Evolutionary conservation across 208 protist genomes (phyloP).

Genomic region (Wallacemonas collosoma): DNA sequence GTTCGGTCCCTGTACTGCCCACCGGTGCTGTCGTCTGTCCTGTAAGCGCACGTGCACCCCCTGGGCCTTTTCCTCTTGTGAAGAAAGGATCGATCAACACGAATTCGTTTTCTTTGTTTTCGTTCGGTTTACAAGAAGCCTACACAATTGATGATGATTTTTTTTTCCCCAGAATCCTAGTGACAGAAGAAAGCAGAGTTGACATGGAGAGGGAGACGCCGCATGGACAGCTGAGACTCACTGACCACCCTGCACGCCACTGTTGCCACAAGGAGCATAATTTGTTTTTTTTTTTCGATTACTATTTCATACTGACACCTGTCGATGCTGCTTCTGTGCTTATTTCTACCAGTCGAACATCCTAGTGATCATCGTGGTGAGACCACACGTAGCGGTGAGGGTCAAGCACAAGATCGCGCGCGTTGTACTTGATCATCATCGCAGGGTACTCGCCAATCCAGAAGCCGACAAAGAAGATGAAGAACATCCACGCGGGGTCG

Average conservation of each 20-base stretch:
- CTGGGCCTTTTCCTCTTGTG: too few relatives aligned
- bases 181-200: not conserved
- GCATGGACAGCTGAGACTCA: too few relatives aligned
- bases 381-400: conserved; percentile 90
- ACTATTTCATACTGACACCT: not conserved
- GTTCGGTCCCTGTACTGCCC: too few relatives aligned
- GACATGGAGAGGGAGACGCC: too few relatives aligned
- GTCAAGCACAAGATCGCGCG: conserved; percentile 74
- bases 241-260: too few relatives aligned
- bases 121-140: conserved; percentile 6
- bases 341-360: not conserved
- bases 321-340: not conserved
- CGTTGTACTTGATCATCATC: conserved; percentile 88
- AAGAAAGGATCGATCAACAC: too few relatives aligned
- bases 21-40: too few relatives aligned
- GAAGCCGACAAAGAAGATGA: conserved; percentile 76
- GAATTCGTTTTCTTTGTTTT: not conserved
- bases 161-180: conserved; percentile 5
- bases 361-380: conserved; percentile 83
- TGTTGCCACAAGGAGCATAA: too few relatives aligned
- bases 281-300: not conserved
- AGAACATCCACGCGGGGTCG: conserved; percentile 85
- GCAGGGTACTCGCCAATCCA: conserved; percentile 85
- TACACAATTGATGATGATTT: not conserved
- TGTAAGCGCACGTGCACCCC: too few relatives aligned